A percentile compares a stretch with the other conserved stretches of the same genome.
Conservation (phyloP, 805 yeast genomes). For the Cephaloascus albidus region DNA sequence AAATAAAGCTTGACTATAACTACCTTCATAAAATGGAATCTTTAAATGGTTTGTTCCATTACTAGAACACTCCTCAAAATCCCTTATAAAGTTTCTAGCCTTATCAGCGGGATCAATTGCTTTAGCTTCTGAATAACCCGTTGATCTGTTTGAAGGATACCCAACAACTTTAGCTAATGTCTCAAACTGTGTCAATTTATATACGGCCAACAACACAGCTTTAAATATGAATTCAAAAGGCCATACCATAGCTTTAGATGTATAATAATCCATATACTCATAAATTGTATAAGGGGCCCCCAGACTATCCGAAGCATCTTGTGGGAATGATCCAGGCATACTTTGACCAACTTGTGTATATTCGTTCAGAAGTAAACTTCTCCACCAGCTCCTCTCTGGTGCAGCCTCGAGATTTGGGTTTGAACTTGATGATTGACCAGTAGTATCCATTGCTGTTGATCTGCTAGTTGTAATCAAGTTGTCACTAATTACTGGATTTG, state of each 20-base stretch:
- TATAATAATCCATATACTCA: too few species aligned
- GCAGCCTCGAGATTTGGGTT: too few species aligned
- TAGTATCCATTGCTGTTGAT: not conserved
- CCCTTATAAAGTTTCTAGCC: conserved; percentile 40
- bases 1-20: conserved; percentile 73
- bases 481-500: not conserved
- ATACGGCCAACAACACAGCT: not conserved
- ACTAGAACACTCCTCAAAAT: conserved; percentile 36
- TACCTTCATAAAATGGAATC: conserved; percentile 54
- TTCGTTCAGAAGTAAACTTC: not conserved
- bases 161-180: conserved; percentile 10
- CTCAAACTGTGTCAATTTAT: not conserved
- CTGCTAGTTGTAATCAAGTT: not conserved
- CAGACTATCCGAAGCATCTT: not conserved
- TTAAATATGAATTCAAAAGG: not conserved
- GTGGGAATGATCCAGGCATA: not conserved
- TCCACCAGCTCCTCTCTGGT: too few species aligned
- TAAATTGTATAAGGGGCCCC: too few species aligned
- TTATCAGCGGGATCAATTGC: conserved; percentile 40
- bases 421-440: not conserved
- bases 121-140: conserved; percentile 5
- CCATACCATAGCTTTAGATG: not conserved
- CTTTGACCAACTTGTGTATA: not conserved
- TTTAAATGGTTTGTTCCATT: conserved; percentile 2
- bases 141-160: conserved; percentile 24